Base-by-base conservation (phyloP, 2,329 filamentous ascomycete species). In the Fusarium nodosum region DNA sequence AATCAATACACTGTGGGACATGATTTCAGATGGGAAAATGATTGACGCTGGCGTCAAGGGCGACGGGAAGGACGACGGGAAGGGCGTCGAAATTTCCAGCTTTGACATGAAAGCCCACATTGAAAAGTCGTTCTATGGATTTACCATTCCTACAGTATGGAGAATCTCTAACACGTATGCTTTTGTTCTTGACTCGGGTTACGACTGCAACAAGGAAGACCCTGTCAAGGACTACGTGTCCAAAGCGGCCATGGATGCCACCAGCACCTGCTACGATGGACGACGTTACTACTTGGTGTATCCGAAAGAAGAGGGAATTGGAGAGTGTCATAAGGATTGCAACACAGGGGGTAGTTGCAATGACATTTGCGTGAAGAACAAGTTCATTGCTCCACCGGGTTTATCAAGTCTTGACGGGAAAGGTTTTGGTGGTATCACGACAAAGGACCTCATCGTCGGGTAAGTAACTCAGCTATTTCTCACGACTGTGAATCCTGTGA, bases 251-350 rank as follows among this genome's bases (percentile, higher is more conserved):
- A 38, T 38, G 34, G 22, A 45, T 28, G 39, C 52, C 7, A 55
- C 52, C 22, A 46, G 39, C 12, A 20, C 8, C 16, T 55, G 39
- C 3, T 34, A 22, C 18, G 20, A 7, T 0, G 8, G 31, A 22
- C 30, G 39, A 22, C 39, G 18, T 10, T 55, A 55, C 39, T 55
- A 55, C 18, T 55, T 55, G 39, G 39, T 45, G 16, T 20, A 54
- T 30, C 51, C 34, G 34, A 38, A 38, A 38, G 18, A 38, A 38
- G 34, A 38, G 8, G 0, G 10, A 18, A 38, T n/a, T 38, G 34
- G 34, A 38, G 18, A 8, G 8, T 38, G 18, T 11, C 9, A n/a
- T 5, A 36, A 36, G 18, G 34, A 36, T 11, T 36, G 34, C 10
- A 9, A 18, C 8, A 9, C 7, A 15, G 16, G 8, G 7, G 33